Evolutionary conservation across 257 asterid genomes (phyloP), one percentile per base, ranked within the genome.

Genomic region (Avicennia marina): DNA sequence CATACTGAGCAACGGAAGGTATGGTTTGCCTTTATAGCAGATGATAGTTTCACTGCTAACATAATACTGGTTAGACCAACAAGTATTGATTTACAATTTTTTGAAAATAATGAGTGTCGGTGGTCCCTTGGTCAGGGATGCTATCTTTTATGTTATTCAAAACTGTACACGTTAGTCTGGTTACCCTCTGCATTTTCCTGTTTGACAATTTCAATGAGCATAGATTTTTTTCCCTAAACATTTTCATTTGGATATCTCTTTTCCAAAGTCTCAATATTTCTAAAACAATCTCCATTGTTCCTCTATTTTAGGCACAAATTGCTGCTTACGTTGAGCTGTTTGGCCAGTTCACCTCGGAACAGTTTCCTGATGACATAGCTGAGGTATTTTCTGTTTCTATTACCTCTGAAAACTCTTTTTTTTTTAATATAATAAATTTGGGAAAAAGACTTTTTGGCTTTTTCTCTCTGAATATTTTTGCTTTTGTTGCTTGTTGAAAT

Each of bases 301-400:
- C 20, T n/a, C n/a, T n/a, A 20, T 58, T 64, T 48, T 62, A 87
- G 98, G 97, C 86, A 76, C 97, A 91, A 77, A 77, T 68, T 60
- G 76, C 87, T 54, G 98, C 98, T 33, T 91, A 83, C 48, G 98
- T 88, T 48, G 95, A 91, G 73, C 88, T 78, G 72, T 91, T 91
- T 70, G 97, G 94, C 64, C 97, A 91, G 27, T 91, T 88, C 81
- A 88, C 97, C 58, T 88, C 97, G 32, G 97, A 88, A 75, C 94
- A 82, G 33, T 93, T 93, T 84, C 83, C 98, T 44, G 98, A 93
- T 70, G 97, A 93, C 50, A 78, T 93, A 68, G 91, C 95, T 6
- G 95, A 93, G 97, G 98, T 89, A 84, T 50, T 63, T 36, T 51
- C 62, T 65, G 34, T n/a, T 51, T 54, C 51, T 24, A 52, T 58